Evolutionary conservation across 352 stramenopile species (phyloP).

Genomic region (Pythium volutum): DNA sequence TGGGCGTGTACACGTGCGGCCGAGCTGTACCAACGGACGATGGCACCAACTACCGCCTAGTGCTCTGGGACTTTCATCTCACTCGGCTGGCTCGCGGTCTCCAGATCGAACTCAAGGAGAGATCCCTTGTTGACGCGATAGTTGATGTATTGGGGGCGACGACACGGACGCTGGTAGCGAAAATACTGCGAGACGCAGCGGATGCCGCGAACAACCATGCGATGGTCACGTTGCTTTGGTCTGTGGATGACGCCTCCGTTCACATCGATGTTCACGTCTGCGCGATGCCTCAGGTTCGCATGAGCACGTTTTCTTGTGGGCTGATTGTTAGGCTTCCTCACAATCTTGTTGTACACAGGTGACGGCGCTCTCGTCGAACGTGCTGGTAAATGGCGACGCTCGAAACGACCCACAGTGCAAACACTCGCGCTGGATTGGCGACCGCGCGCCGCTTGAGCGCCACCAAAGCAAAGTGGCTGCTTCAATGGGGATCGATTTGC

Average conservation of each 20-base stretch:
- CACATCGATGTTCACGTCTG: constrained; percentile 50
- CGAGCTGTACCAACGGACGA: constrained; percentile 24
- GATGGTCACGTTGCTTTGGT: constrained; percentile 74
- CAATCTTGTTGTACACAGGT: constrained; percentile 15
- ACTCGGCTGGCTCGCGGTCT: constrained; percentile 38
- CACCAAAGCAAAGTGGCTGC: constrained; percentile 27
- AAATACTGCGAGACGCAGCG: not conserved
- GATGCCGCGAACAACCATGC: constrained; percentile 26
- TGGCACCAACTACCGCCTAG: constrained; percentile 15
- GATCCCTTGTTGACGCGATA: constrained; percentile 2
- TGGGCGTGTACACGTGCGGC: constrained; percentile 66
- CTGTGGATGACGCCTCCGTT: constrained; percentile 13
- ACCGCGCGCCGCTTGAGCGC: constrained; percentile 49
- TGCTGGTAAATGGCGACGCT: constrained; percentile 49
- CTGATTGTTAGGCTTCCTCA: not conserved
- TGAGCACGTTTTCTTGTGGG: not conserved
- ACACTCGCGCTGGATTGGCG: constrained; percentile 66
- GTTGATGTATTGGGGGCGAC: constrained; percentile 8
- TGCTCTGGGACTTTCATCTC: constrained; percentile 63
- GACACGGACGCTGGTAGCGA: constrained; percentile 18
- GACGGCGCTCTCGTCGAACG: constrained; percentile 33
- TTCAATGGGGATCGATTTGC: constrained; percentile 27
- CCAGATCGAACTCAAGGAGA: constrained; percentile 1
- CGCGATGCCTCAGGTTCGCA: constrained; percentile 40
- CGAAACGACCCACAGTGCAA: constrained; percentile 54